Base-by-base conservation (phyloP, 306 rosid species). In the Delonix regia region DNA sequence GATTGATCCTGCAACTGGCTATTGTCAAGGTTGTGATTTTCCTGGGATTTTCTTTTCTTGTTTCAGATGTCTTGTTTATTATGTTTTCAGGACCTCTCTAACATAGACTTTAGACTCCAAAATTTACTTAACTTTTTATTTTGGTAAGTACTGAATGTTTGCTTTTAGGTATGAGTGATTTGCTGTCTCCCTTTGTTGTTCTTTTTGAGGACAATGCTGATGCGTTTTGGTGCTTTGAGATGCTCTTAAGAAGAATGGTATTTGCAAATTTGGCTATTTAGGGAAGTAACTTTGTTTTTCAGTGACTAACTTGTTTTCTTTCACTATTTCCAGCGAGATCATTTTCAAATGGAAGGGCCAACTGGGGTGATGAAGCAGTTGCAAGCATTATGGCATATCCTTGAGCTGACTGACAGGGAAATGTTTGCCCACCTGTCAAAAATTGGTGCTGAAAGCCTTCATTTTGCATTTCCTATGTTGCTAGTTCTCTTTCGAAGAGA, bases 151-250 rank as follows among this genome's bases (percentile, higher is more conserved):
- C 49, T 57, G 80, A 69, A 69, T 81, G 83, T 78, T 77, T 78
- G 74, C 71, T 85, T 79, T 73, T 83, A 93, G 98, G 98, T 83
- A 93, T 93, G 98, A 93, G 98, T 27, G 98, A 91, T 86, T 86
- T 93, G 97, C 90, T 93, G 86, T 93, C 98, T 78, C 98, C 98
- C 74, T 93, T 93, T 82, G 88, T 93, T 75, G 93, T 91, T 76
- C 93, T 93, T 84, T 93, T 89, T 80, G 98, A 93, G 86, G 97
- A 93, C 78, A 87, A 93, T 75, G 98, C 98, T 39, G 98, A 93
- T 83, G 98, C 98, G 45, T 93, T 93, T 84, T 93, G 98, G 98
- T 93, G 98, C 89, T 93, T 93, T 86, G 98, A 93, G 86, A 91
- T 93, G 95, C 98, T 93, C 77, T 81, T 93, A 74, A 93, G 98